Percentiles rank a stretch among this genome's conserved stretches.
Conservation (phyloP, 192 early-diverging fungal genomes). For the Ramicandelaber brevisporus region DNA sequence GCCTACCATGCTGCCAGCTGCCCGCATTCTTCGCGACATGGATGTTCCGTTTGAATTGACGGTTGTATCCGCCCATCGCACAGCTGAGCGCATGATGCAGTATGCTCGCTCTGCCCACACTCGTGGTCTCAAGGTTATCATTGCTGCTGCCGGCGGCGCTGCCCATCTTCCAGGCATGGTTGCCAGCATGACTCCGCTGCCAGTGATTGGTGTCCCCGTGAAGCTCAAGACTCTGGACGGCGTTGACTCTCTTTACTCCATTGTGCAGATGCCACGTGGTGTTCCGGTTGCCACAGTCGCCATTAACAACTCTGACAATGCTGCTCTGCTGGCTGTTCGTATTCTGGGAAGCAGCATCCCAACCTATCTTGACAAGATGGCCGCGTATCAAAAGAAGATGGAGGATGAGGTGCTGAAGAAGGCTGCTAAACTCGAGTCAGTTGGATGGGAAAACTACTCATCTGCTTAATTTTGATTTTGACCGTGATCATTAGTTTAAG, state of each 20-base stretch:
- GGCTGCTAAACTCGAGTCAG: slow-evolving; percentile 46
- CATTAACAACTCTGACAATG: slow-evolving; percentile 95
- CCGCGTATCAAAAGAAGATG: slow-evolving; percentile 50
- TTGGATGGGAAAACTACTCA: slow-evolving; percentile 64
- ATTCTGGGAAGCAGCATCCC: slow-evolving; percentile 66
- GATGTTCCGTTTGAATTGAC: slow-evolving; percentile 89
- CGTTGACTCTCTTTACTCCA: slow-evolving; percentile 89
- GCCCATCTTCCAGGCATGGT: slow-evolving; percentile 99
- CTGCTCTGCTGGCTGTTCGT: slow-evolving; percentile 76
- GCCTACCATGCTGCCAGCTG: slow-evolving; percentile 78
- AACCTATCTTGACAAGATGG: slow-evolving; percentile 49
- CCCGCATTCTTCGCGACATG: slow-evolving; percentile 67
- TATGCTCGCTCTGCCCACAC: slow-evolving; percentile 68
- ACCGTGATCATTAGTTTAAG: not conserved
- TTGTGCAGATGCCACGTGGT: slow-evolving; percentile 99
- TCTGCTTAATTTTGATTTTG: not conserved
- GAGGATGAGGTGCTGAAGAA: slow-evolving; percentile 73
- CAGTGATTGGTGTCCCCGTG: slow-evolving; percentile 93
- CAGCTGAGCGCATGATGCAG: slow-evolving; percentile 75
- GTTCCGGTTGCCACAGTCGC: slow-evolving; percentile 97
- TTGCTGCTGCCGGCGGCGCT: slow-evolving; percentile 95
- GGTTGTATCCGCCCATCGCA: slow-evolving; percentile 93
- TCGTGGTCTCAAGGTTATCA: slow-evolving; percentile 86
- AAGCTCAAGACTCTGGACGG: slow-evolving; percentile 80
- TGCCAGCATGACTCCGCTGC: slow-evolving; percentile 86